Conservation (phyloP, 768 basidiomycete species). For the Dentipellis sp. region DNA sequence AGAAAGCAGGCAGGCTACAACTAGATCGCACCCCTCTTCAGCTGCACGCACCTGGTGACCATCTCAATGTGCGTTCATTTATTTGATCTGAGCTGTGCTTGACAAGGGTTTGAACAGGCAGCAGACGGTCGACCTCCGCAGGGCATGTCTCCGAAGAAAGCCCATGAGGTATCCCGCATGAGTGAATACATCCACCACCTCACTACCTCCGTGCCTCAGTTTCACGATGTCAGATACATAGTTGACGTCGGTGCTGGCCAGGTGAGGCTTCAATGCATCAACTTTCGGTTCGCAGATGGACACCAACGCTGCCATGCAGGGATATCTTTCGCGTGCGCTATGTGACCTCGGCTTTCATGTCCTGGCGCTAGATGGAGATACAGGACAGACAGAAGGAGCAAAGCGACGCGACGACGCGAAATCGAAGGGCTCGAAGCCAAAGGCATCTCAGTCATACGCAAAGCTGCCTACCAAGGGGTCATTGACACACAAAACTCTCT, state of each 20-base stretch:
- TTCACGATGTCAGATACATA: conserved; percentile 27
- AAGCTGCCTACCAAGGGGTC: conserved; percentile 17
- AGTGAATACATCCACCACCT: conserved; percentile 38
- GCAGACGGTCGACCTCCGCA: conserved; percentile 4
- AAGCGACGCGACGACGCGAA: conserved; percentile 29
- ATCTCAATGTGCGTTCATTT: neutral
- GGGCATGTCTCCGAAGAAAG: conserved; percentile 73
- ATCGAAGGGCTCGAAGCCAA: conserved; percentile 4
- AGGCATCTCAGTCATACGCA: too few species aligned
- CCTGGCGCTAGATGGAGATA: conserved; percentile 59
- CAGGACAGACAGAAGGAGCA: conserved; percentile 50
- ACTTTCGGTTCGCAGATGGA: neutral
- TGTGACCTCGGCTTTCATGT: conserved; percentile 32
- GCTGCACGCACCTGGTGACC: neutral
- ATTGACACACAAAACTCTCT: conserved; percentile 47
- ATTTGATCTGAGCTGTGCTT: neutral
- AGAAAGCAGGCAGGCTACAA: neutral
- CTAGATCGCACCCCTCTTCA: neutral
- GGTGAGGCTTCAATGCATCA: conserved; percentile 21
- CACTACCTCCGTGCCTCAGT: conserved; percentile 18
- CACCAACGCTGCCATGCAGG: conserved; percentile 25
- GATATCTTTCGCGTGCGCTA: conserved; percentile 50
- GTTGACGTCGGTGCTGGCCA: conserved; percentile 75
- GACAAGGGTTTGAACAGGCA: neutral
- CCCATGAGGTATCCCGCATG: conserved; percentile 65